Evolutionary conservation across 1,139 yeast genomes (phyloP), one percentile per base, ranked within the genome.

Genomic region (Candida sanyaensis): DNA sequence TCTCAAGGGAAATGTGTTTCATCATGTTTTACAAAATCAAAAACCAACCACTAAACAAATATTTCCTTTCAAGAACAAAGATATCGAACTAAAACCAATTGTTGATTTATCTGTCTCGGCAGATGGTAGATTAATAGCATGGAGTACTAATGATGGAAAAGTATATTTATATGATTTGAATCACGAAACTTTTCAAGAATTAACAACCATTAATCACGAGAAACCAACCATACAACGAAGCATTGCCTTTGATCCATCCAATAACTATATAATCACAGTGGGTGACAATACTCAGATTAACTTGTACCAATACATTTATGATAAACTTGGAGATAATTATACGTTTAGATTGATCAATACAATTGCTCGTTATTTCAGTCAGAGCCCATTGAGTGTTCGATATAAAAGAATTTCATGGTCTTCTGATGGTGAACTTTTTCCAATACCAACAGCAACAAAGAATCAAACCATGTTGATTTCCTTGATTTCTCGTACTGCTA

Each of bases 331-430:
- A 6, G 52, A 57, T 26, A 51, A 49, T 1, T 76, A 75, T 55
- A 72, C 66, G 43, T 73, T 75, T 59, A 62, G 73, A 41, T 61
- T 71, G 37, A 58, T 66, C 17, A 69, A 62, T 55, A 74, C 66
- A 53, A 64, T 71, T 45, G 69, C 72, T 7, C 69, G 66, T 50
- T 64, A 80, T 41, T 68, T 80, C 53, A 72, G 71, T 50, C 75
- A 74, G 50, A 64, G 69, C 32, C 68, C 75, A 28, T 57, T 73
- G 34, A 75, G 69, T 48, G 71, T 73, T 28, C 67, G 73, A 34
- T 75, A 79, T 49, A 72, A 74, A 46, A 65, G 83, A 43, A 66
- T 80, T 5, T 73, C 81, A 10, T 80, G 84, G 82, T 76, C 84
- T 0, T 75, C 77, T 1, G 83, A 78, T 51, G 86, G 84, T 13